Evolutionary conservation across 495 filamentous ascomycete species (phyloP), one percentile per base, ranked within the genome.

Genomic region (Podospora bellae-mahoneyi): DNA sequence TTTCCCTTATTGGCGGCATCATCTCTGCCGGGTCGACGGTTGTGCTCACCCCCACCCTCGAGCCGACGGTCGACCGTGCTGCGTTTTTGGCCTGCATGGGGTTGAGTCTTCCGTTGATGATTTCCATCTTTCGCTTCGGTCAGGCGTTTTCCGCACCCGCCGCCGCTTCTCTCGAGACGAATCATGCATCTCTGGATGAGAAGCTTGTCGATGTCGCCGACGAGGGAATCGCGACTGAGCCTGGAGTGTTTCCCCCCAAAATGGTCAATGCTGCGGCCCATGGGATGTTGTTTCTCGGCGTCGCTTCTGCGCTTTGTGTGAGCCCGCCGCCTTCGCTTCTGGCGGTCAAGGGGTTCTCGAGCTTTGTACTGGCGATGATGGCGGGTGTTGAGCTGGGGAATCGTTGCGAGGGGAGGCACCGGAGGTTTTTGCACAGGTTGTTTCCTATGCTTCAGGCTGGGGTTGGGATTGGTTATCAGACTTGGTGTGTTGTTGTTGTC

Each of bases 1-100:
- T 69, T 27, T 68, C 65, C n/a, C 62, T 72, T 4, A 63, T 62
- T 4, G 71, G 67, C 15, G 70, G 65, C 16, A 63, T 73, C 20
- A 7, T 71, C 15, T 69, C 66, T 13, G 72, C 72, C 2, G 59
- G 60, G 0, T 34, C 44, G 3, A 59, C 64, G 20, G 18, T 74
- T 10, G 20, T 71, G 7, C 20, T 68, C 20, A 74, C 62, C 48
- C 72, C 72, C 2, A 69, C 67, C 27, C 10, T 70, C 18, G 26
- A 62, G 3, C 34, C 23, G 4, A 66, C 20, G 15, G 59, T 71
- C 28, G 65, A 71, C 65, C 69, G 60, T 20, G 10, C 16, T 5
- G 34, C 54, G 9, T 63, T 74, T 27, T n/a, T 68, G 28, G 62
- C 62, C 1, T 71, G 72, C 44, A 57, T 71, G 67, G 32, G 28